Evolutionary conservation across 176 grass and related monocot species (phyloP).

Genomic region (Themeda triandra): DNA sequence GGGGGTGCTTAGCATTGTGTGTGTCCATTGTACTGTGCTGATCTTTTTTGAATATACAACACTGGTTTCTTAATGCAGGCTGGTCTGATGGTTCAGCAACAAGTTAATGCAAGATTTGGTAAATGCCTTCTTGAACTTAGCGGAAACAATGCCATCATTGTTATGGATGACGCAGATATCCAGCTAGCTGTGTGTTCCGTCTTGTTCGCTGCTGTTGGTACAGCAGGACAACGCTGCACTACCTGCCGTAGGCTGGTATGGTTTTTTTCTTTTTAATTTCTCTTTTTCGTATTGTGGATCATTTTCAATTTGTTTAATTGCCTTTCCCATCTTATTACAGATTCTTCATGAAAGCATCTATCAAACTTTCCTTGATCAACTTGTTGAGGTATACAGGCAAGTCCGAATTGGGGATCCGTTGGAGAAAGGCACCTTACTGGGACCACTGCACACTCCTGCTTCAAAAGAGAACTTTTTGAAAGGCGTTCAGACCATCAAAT

Average conservation of each 20-base stretch:
- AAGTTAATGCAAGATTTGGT: constrained; percentile 75
- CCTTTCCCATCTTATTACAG: constrained; percentile 36
- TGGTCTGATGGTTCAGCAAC: constrained; percentile 81
- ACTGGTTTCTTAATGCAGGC: constrained; percentile 54
- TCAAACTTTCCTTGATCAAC: constrained; percentile 81
- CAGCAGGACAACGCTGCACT: constrained; percentile 94
- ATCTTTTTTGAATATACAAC: constrained; percentile 2
- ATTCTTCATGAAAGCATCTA: constrained; percentile 94
- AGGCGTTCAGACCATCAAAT: constrained; percentile 79
- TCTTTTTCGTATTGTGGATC: not conserved
- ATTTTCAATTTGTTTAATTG: constrained; percentile 24
- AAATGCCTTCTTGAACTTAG: constrained; percentile 99
- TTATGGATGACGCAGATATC: constrained; percentile 98
- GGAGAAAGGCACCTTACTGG: constrained; percentile 89
- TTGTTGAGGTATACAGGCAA: constrained; percentile 96
- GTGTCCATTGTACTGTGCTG: not conserved
- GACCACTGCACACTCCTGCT: constrained; percentile 80
- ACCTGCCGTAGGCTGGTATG: constrained; percentile 96
- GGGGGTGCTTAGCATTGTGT: not conserved
- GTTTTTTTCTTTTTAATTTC: not conserved
- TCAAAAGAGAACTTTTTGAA: constrained; percentile 83
- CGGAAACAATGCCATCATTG: constrained; percentile 98
- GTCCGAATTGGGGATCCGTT: constrained; percentile 91
- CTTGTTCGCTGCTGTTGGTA: constrained; percentile 97
- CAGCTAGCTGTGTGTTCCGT: constrained; percentile 93